Conservation (phyloP, 495 filamentous ascomycete species). For the Elasticomyces elasticus region DNA sequence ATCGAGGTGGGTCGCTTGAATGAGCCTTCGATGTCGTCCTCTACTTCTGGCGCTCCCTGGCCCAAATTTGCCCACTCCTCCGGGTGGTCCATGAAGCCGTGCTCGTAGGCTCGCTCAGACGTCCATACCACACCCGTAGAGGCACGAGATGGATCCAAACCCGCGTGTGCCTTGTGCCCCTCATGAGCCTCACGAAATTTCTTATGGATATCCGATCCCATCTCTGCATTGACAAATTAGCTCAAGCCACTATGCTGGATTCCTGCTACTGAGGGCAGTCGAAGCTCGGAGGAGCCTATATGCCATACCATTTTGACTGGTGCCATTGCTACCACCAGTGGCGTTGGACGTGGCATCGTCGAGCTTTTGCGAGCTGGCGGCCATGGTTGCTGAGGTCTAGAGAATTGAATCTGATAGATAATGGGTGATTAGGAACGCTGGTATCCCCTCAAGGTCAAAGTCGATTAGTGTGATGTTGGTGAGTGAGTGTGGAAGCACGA, state of each 20-base stretch:
- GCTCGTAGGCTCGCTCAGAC: constrained; percentile 34
- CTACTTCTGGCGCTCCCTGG: constrained; percentile 89
- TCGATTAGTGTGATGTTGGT: no score
- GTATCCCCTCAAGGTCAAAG: no score
- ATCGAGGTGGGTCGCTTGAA: constrained; percentile 78
- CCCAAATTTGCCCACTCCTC: constrained; percentile 84
- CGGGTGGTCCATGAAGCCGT: constrained; percentile 60
- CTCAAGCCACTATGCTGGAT: neutral
- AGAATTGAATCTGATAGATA: neutral
- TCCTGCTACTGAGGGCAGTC: no score
- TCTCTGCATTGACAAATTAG: constrained; percentile 43
- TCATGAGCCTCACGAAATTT: constrained; percentile 81
- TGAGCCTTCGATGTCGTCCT: constrained; percentile 72
- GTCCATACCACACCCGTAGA: constrained; percentile 38
- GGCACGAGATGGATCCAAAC: constrained; percentile 73
- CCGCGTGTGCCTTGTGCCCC: constrained; percentile 80
- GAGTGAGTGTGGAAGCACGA: no score
- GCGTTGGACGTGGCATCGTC: neutral
- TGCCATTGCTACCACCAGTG: neutral
- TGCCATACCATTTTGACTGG: neutral
- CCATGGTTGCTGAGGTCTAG: neutral
- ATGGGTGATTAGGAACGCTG: neutral
- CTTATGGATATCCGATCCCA: constrained; percentile 67
- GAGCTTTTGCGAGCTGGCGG: neutral
- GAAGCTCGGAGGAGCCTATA: no score